phyloP scores from a whole-genome alignment of 1,284 basidiomycete species.

The Pyrrhoderma noxium region DNA sequence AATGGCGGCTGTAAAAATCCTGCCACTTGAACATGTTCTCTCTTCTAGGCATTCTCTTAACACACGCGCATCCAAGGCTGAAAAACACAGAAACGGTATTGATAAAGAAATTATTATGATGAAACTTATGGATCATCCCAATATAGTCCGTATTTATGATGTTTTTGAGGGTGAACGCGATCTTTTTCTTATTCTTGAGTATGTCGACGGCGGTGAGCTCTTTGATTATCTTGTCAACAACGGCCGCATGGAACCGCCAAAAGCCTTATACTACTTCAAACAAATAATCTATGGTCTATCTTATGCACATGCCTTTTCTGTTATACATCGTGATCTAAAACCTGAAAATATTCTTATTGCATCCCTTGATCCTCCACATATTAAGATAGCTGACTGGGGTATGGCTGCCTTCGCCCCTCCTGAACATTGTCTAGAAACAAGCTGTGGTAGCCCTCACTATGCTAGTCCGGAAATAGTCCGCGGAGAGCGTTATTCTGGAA shows the following conservation, averaged over 20 bases:
- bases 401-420: slow-evolving; percentile 93
- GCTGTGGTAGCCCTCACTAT: slow-evolving; percentile 97
- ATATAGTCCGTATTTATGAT: slow-evolving; percentile 91
- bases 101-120: slow-evolving; percentile 99
- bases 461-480: slow-evolving; percentile 98
- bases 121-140: slow-evolving; percentile 98
- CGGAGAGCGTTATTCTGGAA: slow-evolving; percentile 89
- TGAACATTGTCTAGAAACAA: slow-evolving; percentile 84
- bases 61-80: slow-evolving; percentile 68
- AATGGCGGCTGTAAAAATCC: slow-evolving; percentile 96
- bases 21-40: slow-evolving; percentile 81
- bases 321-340: slow-evolving; percentile 98
- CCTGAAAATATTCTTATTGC: slow-evolving; percentile 96
- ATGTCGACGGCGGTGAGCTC: slow-evolving; percentile 94
- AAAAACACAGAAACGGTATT: slow-evolving; percentile 88
- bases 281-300: slow-evolving; percentile 96
- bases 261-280: slow-evolving; percentile 93
- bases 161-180: slow-evolving; percentile 94
- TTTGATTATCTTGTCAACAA: slow-evolving; percentile 95
- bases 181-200: slow-evolving; percentile 94
- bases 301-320: slow-evolving; percentile 97
- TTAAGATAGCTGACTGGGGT: slow-evolving; percentile 99
- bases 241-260: slow-evolving; percentile 73
- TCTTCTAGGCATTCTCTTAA: slow-evolving; percentile 70
- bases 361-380: slow-evolving; percentile 71